phyloP scores from a whole-genome alignment of 139 green algal species.

The Volvox reticuliferus region DNA sequence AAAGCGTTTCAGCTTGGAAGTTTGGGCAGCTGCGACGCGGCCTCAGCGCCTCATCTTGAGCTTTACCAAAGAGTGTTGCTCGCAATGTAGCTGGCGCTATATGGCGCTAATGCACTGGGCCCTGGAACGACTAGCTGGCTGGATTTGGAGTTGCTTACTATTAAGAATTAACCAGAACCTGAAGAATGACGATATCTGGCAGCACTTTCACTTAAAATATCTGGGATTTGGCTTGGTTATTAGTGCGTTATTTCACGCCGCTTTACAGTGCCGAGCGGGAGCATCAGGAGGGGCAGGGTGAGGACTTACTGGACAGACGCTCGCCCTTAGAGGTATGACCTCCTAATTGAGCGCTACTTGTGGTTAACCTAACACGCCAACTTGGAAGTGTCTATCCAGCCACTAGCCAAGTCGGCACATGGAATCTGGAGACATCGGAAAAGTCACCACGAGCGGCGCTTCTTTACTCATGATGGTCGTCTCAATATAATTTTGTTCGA shows the following conservation, averaged over 20 bases:
- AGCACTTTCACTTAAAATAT: background rate
- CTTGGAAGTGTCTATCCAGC: background rate
- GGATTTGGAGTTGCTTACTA: background rate
- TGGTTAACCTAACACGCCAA: background rate
- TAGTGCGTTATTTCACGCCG: background rate
- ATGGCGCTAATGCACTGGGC: background rate
- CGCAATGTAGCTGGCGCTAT: background rate
- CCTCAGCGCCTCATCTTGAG: no score
- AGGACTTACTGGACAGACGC: background rate
- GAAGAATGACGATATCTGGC: background rate
- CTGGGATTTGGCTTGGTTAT: background rate
- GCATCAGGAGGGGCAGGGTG: background rate
- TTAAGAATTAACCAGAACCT: background rate
- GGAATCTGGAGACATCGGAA: background rate
- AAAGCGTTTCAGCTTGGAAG: background rate
- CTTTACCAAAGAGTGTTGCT: background rate
- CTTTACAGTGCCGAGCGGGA: background rate
- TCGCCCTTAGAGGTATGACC: conserved; percentile 4
- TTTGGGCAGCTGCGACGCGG: no score
- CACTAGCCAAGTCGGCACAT: background rate
- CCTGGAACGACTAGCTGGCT: background rate
- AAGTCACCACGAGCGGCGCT: no score
- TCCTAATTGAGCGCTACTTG: background rate
- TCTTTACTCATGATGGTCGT: background rate
- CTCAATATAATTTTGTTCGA: background rate